Evolutionary conservation across 305 asterid genomes (phyloP), one percentile per base, ranked within the genome.

Genomic region (Plantago lanceolata): DNA sequence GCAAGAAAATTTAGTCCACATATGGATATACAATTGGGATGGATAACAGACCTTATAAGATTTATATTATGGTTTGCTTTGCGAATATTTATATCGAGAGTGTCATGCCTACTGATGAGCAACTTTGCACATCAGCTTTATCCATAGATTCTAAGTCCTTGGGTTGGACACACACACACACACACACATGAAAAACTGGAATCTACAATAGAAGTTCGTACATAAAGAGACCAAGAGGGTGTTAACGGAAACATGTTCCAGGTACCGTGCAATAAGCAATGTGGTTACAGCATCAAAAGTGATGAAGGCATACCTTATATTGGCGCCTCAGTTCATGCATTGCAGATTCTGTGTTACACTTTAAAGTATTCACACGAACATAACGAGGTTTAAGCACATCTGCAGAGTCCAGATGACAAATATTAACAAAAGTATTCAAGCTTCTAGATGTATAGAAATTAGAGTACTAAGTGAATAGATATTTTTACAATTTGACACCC

Each of bases 281-380:
- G 59, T 24, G 7, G 8, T 4, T 4, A 28, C 3, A 2, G 7
- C 7, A 35, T 28, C 37, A 13, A 17, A 44, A 59, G 69, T 63
- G 26, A 43, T 47, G 57, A 48, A 40, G 13, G 43, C 72, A 60
- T 79, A 93, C 99, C 94, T 19, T 69, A 67, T 70, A 81, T 55
- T 82, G 81, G 68, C 85, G 73, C 62, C 73, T 68, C 70, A 93
- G 55, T 75, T 89, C 90, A 14, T 64, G 60, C 40, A 77, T 65
- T 67, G 91, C 90, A 55, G 70, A 72, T 65, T 76, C 86, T 35
- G 83, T 79, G 44, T 84, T 87, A 58, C 79, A 72, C 82, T 85
- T 89, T 67, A 89, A 82, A 64, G 97, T 85, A 75, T 93, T 93
- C 44, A 93, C 95, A 71, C 99, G 95, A 75, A 86, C 92, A 73